A percentile compares a stretch with the other conserved stretches of the same genome.
Conservation (phyloP, 2,329 filamentous ascomycete genomes). For the Fusarium dlaminii region DNA sequence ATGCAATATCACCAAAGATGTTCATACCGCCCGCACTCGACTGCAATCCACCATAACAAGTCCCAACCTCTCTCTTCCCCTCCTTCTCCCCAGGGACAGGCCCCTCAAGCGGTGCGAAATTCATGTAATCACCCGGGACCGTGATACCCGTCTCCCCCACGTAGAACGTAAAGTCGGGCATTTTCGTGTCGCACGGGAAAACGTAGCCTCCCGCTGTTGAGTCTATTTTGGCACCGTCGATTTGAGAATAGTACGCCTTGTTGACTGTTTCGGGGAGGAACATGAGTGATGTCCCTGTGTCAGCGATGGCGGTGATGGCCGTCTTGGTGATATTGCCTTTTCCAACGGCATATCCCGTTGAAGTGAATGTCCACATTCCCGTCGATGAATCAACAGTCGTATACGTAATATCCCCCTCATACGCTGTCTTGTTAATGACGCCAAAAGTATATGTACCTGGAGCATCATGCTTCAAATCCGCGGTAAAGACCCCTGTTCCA, state of each 20-base stretch:
- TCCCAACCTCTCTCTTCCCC: neutral
- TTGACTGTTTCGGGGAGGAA: conserved; percentile 65
- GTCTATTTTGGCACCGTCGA: conserved; percentile 55
- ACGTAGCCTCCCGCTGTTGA: conserved; percentile 55
- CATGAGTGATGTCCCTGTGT: conserved; percentile 73
- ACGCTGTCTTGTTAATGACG: conserved; percentile 70
- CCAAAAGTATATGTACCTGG: conserved; percentile 79
- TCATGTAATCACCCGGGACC: conserved; percentile 63
- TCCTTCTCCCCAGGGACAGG: neutral
- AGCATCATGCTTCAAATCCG: conserved; percentile 66
- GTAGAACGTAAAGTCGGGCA: conserved; percentile 62
- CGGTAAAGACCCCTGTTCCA: conserved; percentile 67
- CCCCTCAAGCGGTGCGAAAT: conserved; percentile 57
- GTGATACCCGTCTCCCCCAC: conserved; percentile 67
- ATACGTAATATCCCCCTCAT: conserved; percentile 69
- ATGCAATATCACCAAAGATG: conserved; percentile 71
- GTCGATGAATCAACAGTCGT: conserved; percentile 67
- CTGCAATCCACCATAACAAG: conserved; percentile 77
- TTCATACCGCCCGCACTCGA: conserved; percentile 59
- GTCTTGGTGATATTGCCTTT: conserved; percentile 38
- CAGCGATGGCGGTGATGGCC: conserved; percentile 57
- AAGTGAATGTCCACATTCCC: conserved; percentile 72
- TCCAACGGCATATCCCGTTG: conserved; percentile 33
- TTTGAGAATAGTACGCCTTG: conserved; percentile 58
- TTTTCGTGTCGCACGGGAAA: conserved; percentile 55